Percentiles rank a stretch among this genome's conserved stretches.
Evolutionary conservation across 495 filamentous ascomycete genomes (phyloP).

Genomic region (Penicillium cinerascens): DNA sequence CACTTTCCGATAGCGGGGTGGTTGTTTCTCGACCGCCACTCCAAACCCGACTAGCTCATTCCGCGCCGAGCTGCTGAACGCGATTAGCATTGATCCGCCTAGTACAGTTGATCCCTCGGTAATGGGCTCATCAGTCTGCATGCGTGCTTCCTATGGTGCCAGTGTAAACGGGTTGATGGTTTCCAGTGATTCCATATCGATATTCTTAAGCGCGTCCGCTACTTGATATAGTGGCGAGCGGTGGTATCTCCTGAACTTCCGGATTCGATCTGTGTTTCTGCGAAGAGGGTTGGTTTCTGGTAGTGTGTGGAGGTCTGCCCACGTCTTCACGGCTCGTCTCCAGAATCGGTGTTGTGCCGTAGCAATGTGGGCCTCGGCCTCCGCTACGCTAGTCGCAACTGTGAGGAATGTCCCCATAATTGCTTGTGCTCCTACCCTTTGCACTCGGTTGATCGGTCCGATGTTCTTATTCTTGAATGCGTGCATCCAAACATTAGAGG

Average conservation of each 20-base stretch:
- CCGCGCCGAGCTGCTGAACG: slow-evolving; percentile 10
- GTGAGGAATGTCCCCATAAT: slow-evolving; percentile 26
- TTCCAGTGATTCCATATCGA: slow-evolving; percentile 16
- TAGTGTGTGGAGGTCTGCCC: slow-evolving; percentile 21
- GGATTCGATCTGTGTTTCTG: slow-evolving; percentile 8
- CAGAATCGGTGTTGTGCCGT: slow-evolving; percentile 18
- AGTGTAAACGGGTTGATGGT: slow-evolving; percentile 7
- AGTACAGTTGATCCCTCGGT: background rate
- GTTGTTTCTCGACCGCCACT: slow-evolving; percentile 7
- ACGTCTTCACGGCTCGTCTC: slow-evolving; percentile 23
- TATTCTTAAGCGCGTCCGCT: slow-evolving; percentile 11
- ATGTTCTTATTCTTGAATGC: slow-evolving; percentile 20
- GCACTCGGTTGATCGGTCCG: slow-evolving; percentile 19
- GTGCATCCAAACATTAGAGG: slow-evolving; percentile 32
- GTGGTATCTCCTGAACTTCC: slow-evolving; percentile 15
- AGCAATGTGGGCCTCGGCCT: slow-evolving; percentile 17
- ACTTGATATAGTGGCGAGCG: slow-evolving; percentile 10
- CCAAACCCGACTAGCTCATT: slow-evolving; percentile 15
- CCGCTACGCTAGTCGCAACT: slow-evolving; percentile 9
- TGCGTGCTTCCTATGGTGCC: slow-evolving; percentile 8
- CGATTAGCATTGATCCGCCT: background rate
- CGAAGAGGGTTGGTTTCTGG: slow-evolving; percentile 23
- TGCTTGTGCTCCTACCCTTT: slow-evolving; percentile 31
- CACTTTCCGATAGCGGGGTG: slow-evolving; percentile 11
- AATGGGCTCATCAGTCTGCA: slow-evolving; percentile 3